Evolutionary conservation across 2,329 filamentous ascomycete species (phyloP), one percentile per base, ranked within the genome.

Genomic region (Epichloe hybrida): DNA sequence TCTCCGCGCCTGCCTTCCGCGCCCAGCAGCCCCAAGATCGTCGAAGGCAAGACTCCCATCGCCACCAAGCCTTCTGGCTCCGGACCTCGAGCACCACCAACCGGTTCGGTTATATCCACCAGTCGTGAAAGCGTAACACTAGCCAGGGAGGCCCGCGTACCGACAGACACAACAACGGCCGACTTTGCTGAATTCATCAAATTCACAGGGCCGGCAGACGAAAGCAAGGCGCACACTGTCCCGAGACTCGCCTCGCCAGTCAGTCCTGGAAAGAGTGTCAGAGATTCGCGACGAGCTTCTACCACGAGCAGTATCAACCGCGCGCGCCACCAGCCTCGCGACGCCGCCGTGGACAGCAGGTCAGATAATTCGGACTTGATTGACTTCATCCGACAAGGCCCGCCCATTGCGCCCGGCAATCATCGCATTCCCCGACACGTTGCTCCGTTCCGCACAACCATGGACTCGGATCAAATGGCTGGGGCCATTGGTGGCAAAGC

Each of bases 181-280:
- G 90, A 95, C 59, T 88, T 96, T 68, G 86, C 88, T 21, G 85
- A 94, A 53, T 96, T 95, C 63, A 88, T 95, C 60, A 84, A 88
- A 53, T 86, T 85, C 1, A 95, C 88, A 34, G 88, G 88, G 2
- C 86, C 91, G 15, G 62, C 74, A n/a, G 70, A 69, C 38, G 72
- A 72, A 42, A 68, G 63, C 46, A 61, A 62, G 13, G 59, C 64
- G 20, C 53, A 63, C 20, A 61, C 67, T 8, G 58, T 68, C 42
- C 67, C 67, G 50, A 71, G 65, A 50, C 52, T 62, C 31, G 64
- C 55, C 50, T 55, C 55, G 35, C 57, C 62, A 39, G 53, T 60
- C 42, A 61, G 64, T 49, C 64, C 57, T 5, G 59, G 63, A 3
- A 69, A 65, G 55, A 63, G 61, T 44, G 70, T 65, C 55, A 58